These are phyloP conservation scores for Arthrobotrys conoides DNA, from an alignment of 2,329 filamentous ascomycete species.

Conservation along the genomic window DNA sequence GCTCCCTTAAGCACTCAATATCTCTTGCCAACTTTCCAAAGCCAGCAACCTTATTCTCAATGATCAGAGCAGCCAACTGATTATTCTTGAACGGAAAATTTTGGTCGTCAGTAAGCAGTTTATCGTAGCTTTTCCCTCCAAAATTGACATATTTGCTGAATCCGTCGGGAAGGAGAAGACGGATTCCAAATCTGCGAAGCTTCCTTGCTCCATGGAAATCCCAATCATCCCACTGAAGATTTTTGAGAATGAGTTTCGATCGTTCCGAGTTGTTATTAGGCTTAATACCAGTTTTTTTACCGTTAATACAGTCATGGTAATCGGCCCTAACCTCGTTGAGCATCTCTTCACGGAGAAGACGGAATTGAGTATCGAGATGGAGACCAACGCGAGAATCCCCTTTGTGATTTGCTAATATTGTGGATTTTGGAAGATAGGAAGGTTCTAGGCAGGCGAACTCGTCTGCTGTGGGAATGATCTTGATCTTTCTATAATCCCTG, in stretches of 20 bases:
- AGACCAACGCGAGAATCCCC: constrained; percentile 66
- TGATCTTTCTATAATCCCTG: constrained; percentile 74
- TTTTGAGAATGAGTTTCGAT: constrained; percentile 67
- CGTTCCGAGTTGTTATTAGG: constrained; percentile 66
- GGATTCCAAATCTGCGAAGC: constrained; percentile 45
- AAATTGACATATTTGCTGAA: constrained; percentile 64
- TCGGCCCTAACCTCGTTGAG: constrained; percentile 77
- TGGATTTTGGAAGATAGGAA: constrained; percentile 73
- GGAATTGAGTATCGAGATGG: constrained; percentile 80
- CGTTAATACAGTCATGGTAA: constrained; percentile 69
- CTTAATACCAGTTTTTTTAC: constrained; percentile 67
- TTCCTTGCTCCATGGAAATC: constrained; percentile 68
- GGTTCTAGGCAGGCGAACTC: constrained; percentile 73
- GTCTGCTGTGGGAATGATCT: constrained; percentile 76
- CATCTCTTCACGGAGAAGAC: constrained; percentile 80
- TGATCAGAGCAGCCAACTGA: constrained; percentile 75
- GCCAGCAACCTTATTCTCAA: constrained; percentile 71
- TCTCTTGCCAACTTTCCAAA: constrained; percentile 75
- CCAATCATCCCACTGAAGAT: constrained; percentile 64
- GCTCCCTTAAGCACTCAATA: constrained; percentile 67
- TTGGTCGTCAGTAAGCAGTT: constrained; percentile 68
- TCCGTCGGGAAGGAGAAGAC: constrained; percentile 68
- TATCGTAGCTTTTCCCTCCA: constrained; percentile 66
- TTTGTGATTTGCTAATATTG: constrained; percentile 65
- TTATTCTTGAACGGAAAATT: constrained; percentile 73